Evolutionary conservation across 1,284 basidiomycete genomes (phyloP), one percentile per base, ranked within the genome.

Genomic region (Mycosarcoma mackinlayi): DNA sequence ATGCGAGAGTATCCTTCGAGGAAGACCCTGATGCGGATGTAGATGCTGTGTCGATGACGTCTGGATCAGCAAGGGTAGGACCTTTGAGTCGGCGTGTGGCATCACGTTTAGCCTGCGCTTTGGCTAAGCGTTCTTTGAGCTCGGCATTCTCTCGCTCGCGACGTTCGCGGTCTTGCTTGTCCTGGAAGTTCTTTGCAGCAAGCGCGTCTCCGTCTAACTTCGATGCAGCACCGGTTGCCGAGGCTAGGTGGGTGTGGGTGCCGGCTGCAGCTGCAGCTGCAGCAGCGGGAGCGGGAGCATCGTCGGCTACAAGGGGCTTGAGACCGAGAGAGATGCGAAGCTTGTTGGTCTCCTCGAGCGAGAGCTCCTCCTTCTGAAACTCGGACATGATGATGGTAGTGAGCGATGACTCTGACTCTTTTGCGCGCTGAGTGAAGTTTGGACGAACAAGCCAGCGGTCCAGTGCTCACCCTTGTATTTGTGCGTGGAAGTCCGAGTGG

Each of bases 301-400:
- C 71, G 10, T 75, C 75, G 89, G 88, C 24, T 84, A 89, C 90
- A 56, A 98, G 88, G 33, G 95, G 95, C 83, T 94, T 93, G 68
- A 99, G 89, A 76, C 96, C 96, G 40, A 98, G 88, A 8, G 90
- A 91, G 68, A 96, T 88, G 85, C 96, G 93, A 82, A 97, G 92
- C 85, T 92, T 93, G 87, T 98, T 98, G 53, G 94, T 97, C 87
- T 98, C 96, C 83, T 97, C 94, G 81, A 98, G 88, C 75, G 91
- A 90, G 82, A 96, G 90, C 82, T 91, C 90, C 84, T 93, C 90
- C 58, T 83, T 83, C 24, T 73, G 71, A 61, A 80, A 80, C 63
- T 73, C 77, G 59, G 74, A 74, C 79, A 80, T 80, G 62, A 46
- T 79, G 61, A 50, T 41, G n/a, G 61, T 54, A 54, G 66, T 69